These are phyloP conservation scores for Stachybotrys echinatus DNA, from an alignment of 2,329 filamentous ascomycete species.

Conservation along the genomic window DNA sequence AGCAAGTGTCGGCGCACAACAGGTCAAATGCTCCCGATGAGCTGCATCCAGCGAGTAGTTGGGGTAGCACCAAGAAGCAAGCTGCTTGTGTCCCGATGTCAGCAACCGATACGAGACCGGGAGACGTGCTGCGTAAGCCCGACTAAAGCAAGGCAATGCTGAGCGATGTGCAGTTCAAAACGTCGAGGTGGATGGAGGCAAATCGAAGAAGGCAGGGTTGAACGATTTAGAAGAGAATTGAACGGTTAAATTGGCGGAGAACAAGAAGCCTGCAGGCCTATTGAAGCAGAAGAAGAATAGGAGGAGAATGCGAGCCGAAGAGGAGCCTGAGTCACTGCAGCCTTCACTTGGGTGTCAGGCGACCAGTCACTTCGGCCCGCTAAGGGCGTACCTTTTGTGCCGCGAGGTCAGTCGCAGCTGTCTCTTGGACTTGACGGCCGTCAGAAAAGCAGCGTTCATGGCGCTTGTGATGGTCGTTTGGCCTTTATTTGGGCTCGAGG, in stretches of 20 bases:
- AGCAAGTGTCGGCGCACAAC: too few species aligned
- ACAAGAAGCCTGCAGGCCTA: background rate
- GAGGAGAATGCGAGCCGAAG: background rate
- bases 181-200: too few species aligned
- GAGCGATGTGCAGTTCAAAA: too few species aligned
- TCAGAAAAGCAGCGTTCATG: background rate
- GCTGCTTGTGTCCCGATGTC: too few species aligned
- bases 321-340: background rate
- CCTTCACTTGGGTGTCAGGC: background rate
- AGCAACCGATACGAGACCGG: too few species aligned
- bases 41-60: too few species aligned
- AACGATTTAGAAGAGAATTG: background rate
- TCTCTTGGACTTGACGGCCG: background rate
- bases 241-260: too few species aligned
- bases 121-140: too few species aligned
- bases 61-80: too few species aligned
- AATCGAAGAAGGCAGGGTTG: too few species aligned
- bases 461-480: background rate
- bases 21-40: too few species aligned
- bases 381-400: background rate
- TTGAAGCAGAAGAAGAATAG: background rate
- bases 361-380: background rate
- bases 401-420: background rate
- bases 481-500: background rate
- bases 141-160: too few species aligned